Evolutionary conservation across 2,329 filamentous ascomycete species (phyloP).

Genomic region (Pestalotiopsis sp.): DNA sequence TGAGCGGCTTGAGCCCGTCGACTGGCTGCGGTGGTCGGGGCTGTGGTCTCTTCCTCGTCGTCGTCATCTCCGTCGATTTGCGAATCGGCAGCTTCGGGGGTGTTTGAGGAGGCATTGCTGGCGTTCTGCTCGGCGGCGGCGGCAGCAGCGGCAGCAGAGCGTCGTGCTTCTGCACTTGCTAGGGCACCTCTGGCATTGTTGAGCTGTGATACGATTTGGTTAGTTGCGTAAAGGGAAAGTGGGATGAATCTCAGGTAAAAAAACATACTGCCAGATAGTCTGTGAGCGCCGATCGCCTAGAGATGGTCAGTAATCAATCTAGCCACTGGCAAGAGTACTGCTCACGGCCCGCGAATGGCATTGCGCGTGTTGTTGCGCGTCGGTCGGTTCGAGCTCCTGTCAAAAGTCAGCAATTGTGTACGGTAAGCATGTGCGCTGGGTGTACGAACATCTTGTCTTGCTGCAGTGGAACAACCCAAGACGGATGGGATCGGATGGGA

Average conservation of each 20-base stretch:
- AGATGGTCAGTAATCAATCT: neutral
- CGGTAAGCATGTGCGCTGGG: neutral
- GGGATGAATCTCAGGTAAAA: too few relatives aligned
- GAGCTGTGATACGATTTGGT: neutral
- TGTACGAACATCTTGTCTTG: neutral
- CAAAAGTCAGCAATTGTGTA: neutral
- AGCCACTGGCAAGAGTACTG: neutral
- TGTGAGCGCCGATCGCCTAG: constrained; percentile 29
- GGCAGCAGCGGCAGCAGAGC: constrained; percentile 16
- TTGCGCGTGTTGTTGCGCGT: constrained; percentile 13
- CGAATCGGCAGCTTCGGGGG: constrained; percentile 9
- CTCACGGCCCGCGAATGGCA: constrained; percentile 29
- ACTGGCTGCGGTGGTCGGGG: constrained; percentile 12
- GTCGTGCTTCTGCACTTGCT: constrained; percentile 22
- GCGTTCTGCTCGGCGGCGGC: constrained; percentile 11
- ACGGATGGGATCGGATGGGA: neutral
- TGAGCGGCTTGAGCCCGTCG: neutral
- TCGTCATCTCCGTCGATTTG: constrained; percentile 14
- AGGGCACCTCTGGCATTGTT: constrained; percentile 19
- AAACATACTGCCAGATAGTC: constrained; percentile 30
- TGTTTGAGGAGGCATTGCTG: neutral
- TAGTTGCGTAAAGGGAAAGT: neutral
- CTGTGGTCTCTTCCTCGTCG: constrained; percentile 17
- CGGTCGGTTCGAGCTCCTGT: constrained; percentile 19
- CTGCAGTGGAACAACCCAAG: neutral